A percentile compares a stretch with the other conserved stretches of the same genome.
Evolutionary conservation across 2,329 filamentous ascomycete species (phyloP).

Genomic region (Ophiostoma perfectum): DNA sequence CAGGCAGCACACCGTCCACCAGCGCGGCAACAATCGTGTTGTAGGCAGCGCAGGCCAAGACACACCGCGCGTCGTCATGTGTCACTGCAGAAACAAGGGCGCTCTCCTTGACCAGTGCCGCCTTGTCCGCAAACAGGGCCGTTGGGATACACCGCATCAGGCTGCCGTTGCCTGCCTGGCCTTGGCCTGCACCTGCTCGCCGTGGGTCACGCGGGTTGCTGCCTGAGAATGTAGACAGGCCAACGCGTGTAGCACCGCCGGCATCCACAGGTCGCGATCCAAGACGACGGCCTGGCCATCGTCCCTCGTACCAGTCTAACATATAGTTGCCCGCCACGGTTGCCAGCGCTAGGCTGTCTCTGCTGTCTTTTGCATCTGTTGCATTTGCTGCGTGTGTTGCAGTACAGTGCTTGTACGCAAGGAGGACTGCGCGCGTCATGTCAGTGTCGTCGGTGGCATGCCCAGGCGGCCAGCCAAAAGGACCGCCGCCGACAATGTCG

Average conservation of each 20-base stretch:
- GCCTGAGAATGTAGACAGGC: conserved; percentile 32
- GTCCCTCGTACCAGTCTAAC: conserved; percentile 39
- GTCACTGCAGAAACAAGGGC: conserved; percentile 38
- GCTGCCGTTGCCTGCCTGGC: conserved; percentile 41
- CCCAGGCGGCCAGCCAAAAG: conserved; percentile 40
- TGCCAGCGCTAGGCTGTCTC: conserved; percentile 31
- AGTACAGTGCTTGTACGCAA: conserved; percentile 37
- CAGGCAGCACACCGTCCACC: conserved; percentile 28
- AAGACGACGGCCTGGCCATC: conserved; percentile 38
- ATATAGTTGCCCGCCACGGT: conserved; percentile 37
- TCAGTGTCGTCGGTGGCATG: conserved; percentile 47
- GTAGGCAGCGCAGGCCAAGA: conserved; percentile 38
- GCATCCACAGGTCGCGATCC: conserved; percentile 37
- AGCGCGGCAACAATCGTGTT: conserved; percentile 37
- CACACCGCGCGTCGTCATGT: conserved; percentile 37
- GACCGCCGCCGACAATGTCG: conserved; percentile 42
- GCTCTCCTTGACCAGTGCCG: conserved; percentile 33
- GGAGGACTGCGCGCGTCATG: conserved; percentile 41
- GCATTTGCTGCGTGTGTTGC: no score
- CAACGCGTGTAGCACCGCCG: conserved; percentile 37
- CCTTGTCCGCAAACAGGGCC: conserved; percentile 35
- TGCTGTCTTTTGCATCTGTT: background rate
- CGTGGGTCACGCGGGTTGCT: conserved; percentile 30
- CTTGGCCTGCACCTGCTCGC: conserved; percentile 36
- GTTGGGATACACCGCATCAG: conserved; percentile 46